Evolutionary conservation across 2,329 filamentous ascomycete genomes (phyloP).

Genomic region (Colletotrichum costaricense): DNA sequence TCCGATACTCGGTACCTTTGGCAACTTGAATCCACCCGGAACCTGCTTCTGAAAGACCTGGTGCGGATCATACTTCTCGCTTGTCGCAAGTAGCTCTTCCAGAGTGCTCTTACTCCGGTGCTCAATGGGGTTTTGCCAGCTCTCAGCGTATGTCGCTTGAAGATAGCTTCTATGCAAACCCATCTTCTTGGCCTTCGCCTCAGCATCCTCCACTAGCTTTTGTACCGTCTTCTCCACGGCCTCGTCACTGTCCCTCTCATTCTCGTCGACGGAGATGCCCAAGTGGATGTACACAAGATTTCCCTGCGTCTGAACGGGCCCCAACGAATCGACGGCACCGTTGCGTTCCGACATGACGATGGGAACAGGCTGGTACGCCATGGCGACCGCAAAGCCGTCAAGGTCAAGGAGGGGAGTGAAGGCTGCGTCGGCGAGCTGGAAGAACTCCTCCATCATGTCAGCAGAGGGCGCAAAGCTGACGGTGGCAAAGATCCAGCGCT

Average conservation of each 20-base stretch:
- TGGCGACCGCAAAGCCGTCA: conserved; percentile 4
- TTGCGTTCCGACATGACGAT: conserved; percentile 6
- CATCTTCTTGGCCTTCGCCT: neutral
- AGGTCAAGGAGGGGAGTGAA: neutral
- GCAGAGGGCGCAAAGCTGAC: conserved; percentile 15
- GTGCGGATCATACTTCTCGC: conserved; percentile 19
- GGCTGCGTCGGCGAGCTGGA: conserved; percentile 8
- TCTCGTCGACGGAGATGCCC: neutral
- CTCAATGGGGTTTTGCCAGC: conserved; percentile 18
- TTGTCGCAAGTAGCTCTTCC: conserved; percentile 6
- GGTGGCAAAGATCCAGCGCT: conserved; percentile 2
- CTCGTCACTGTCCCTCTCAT: neutral
- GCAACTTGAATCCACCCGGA: conserved; percentile 25
- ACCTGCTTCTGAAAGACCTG: conserved; percentile 18
- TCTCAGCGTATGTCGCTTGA: conserved; percentile 11
- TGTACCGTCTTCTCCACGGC: neutral
- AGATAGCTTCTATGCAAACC: neutral
- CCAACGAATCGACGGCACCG: neutral
- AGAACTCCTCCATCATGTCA: conserved; percentile 18
- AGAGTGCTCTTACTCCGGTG: neutral
- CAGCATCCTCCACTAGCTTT: neutral
- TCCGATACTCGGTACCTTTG: neutral
- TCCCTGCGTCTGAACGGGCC: neutral
- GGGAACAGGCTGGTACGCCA: conserved; percentile 15
- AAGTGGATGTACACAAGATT: conserved; percentile 17